Evolutionary conservation across 352 stramenopile genomes (phyloP).

Genomic region (Phytopythium boreale): DNA sequence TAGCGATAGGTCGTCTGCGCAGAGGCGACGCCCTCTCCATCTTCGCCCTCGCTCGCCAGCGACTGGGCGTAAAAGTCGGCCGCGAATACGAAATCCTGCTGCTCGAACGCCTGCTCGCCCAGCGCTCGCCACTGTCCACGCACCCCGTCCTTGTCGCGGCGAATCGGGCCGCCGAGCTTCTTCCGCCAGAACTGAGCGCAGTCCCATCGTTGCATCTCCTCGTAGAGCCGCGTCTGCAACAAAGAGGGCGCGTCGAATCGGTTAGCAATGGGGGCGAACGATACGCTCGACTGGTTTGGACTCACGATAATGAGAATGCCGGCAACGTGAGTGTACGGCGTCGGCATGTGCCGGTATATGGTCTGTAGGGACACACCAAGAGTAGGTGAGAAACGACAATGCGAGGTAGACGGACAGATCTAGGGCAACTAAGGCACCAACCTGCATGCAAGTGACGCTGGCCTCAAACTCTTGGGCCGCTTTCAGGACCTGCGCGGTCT

Average conservation of each 20-base stretch:
- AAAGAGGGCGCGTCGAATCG: not conserved
- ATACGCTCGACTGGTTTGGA: not conserved
- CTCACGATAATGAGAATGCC: constrained; percentile 47
- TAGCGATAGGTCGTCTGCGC: constrained; percentile 23
- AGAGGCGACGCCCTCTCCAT: not conserved
- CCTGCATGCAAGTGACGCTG: constrained; percentile 36
- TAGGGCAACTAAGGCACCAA: too few relatives aligned
- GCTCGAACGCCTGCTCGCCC: constrained; percentile 25
- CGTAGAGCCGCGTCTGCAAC: constrained; percentile 33
- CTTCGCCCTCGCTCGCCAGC: not conserved
- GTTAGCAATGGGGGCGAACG: not conserved
- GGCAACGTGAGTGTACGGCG: constrained; percentile 37
- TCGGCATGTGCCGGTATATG: constrained; percentile 43
- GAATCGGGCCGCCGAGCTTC: constrained; percentile 11
- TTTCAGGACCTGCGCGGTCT: constrained; percentile 39
- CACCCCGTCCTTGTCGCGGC: not conserved
- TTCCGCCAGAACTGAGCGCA: constrained; percentile 37
- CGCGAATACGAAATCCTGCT: constrained; percentile 33
- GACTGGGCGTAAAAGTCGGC: constrained; percentile 28
- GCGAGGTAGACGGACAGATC: not conserved
- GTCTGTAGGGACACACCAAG: constrained; percentile 12
- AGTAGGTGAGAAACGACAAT: not conserved
- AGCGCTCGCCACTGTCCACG: constrained; percentile 12
- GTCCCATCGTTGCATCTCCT: constrained; percentile 13
- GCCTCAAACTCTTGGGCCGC: constrained; percentile 22